These are phyloP conservation scores for Casuarina equisetifolia DNA, from an alignment of 306 rosid genomes.

Conservation along the genomic window DNA sequence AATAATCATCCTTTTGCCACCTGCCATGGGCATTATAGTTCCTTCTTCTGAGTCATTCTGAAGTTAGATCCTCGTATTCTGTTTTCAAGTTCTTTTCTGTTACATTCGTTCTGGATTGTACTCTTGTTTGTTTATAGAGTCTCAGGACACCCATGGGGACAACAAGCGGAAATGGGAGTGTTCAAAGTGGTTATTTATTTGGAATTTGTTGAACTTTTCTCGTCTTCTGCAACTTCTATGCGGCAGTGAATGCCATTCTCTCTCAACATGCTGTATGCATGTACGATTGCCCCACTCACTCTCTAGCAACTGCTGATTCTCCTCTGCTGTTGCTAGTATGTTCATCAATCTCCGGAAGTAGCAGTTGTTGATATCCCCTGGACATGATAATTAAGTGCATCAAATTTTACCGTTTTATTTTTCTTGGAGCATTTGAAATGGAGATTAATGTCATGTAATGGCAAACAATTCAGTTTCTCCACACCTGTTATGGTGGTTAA, in stretches of 20 bases:
- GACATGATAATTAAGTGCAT: not conserved
- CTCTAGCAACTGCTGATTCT: not conserved
- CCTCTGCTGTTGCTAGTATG: not conserved
- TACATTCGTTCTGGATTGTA: not conserved
- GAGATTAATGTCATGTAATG: not conserved
- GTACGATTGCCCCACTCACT: not conserved
- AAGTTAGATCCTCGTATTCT: not conserved
- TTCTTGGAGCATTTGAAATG: not conserved
- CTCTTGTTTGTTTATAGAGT: constrained; percentile 17
- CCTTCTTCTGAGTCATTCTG: not conserved
- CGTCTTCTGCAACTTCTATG: not conserved
- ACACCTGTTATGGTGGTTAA: not conserved
- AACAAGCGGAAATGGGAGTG: constrained; percentile 4
- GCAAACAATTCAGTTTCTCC: not conserved
- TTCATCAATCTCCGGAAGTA: not conserved
- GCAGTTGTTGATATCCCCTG: not conserved
- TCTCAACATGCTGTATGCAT: not conserved
- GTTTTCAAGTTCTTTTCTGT: constrained; percentile 5
- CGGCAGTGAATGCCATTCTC: not conserved
- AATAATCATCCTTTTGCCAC: constrained; percentile 11
- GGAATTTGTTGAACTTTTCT: constrained; percentile 13
- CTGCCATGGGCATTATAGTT: constrained; percentile 19
- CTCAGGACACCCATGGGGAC: not conserved
- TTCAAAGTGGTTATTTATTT: constrained; percentile 3
- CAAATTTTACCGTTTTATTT: not conserved